These are phyloP conservation scores for Primulina tabacum DNA, from an alignment of 257 asterid species.

Conservation along the genomic window DNA sequence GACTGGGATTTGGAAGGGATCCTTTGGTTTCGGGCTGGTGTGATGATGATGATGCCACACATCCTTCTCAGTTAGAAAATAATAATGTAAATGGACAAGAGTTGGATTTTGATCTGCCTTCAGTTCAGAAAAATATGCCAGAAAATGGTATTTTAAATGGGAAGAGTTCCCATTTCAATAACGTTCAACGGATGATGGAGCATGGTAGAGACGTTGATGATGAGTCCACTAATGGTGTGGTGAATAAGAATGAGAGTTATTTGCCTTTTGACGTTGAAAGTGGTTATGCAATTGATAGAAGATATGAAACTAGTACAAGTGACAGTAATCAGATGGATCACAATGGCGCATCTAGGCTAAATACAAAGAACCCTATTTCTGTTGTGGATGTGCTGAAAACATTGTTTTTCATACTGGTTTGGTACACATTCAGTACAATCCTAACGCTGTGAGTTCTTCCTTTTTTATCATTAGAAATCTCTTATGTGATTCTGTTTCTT, in stretches of 20 bases:
- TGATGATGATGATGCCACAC: conserved; percentile 51
- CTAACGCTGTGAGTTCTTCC: conserved; percentile 73
- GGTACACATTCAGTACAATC: conserved; percentile 97
- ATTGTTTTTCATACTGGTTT: conserved; percentile 36
- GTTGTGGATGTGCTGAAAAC: conserved; percentile 11
- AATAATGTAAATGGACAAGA: conserved; percentile 32
- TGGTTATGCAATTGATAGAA: conserved; percentile 27
- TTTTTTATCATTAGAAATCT: neutral
- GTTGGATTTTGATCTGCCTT: conserved; percentile 49
- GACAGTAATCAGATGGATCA: conserved; percentile 22
- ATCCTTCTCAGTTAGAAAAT: conserved; percentile 32
- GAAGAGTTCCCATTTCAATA: conserved; percentile 24
- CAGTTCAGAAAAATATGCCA: conserved; percentile 14
- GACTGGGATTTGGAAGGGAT: conserved; percentile 43
- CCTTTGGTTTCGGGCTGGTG: conserved; percentile 77
- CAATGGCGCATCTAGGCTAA: conserved; percentile 23
- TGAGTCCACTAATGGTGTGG: conserved; percentile 29
- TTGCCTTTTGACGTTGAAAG: conserved; percentile 68
- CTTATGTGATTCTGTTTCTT: neutral
- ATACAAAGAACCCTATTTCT: conserved; percentile 39
- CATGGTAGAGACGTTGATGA: conserved; percentile 33
- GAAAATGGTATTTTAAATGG: conserved; percentile 35
- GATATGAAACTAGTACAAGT: conserved; percentile 24
- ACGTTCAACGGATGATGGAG: conserved; percentile 49
- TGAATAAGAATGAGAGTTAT: conserved; percentile 40